Conservation (phyloP, 2,329 filamentous ascomycete species). For the Tolypocladium paradoxum region DNA sequence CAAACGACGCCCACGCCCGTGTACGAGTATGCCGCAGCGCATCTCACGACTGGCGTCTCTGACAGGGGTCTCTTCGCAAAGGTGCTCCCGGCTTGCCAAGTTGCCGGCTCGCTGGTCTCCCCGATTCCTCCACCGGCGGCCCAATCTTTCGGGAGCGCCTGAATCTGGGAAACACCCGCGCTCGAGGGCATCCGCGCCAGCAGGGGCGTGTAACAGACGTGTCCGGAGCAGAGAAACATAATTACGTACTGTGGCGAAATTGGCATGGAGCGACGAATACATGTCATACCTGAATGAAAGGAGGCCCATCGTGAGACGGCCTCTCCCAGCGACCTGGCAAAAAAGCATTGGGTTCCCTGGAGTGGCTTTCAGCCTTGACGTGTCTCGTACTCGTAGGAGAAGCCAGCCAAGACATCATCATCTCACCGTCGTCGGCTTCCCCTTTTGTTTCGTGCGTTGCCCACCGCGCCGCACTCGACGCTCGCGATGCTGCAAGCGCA, state of each 20-base stretch:
- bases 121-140: neutral
- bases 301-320: neutral
- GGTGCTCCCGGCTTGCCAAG: neutral
- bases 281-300: neutral
- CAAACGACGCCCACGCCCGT: neutral
- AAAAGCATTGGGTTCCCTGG: neutral
- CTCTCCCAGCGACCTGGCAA: neutral
- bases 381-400: no score
- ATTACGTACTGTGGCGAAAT: no score
- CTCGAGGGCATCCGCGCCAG: neutral
- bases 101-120: no score
- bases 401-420: neutral
- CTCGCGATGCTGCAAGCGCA: neutral
- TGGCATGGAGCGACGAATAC: neutral
- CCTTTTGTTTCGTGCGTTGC: neutral
- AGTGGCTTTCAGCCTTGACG: neutral
- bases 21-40: neutral
- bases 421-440: neutral
- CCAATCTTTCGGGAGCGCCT: neutral
- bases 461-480: neutral
- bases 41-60: neutral
- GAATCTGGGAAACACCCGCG: neutral
- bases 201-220: neutral
- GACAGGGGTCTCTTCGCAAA: neutral
- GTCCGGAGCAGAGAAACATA: neutral